Conservation (phyloP, 1,139 yeast species). For the Debaryomyces coudertii region DNA sequence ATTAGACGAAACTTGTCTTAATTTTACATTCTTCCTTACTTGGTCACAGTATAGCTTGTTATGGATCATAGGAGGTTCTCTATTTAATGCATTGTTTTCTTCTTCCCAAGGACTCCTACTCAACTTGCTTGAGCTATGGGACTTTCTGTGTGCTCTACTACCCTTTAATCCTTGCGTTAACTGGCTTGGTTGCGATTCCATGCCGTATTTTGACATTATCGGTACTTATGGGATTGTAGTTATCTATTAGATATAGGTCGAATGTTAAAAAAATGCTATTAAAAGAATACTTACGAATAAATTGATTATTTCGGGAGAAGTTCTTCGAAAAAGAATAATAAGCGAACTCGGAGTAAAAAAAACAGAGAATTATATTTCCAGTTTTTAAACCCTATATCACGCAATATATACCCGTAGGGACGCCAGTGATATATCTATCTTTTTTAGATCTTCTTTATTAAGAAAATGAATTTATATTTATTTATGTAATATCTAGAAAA, state of each 20-base stretch:
- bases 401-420: too few species aligned
- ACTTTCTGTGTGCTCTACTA: not conserved
- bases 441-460: not conserved
- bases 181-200: slow-evolving; percentile 3
- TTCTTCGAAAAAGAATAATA: not conserved
- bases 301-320: not conserved
- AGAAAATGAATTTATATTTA: not conserved
- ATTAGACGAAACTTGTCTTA: slow-evolving; percentile 26
- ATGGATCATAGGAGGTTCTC: slow-evolving; percentile 40
- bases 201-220: slow-evolving; percentile 5
- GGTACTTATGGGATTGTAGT: not conserved
- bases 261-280: not conserved
- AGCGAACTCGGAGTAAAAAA: slow-evolving; percentile 3
- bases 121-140: not conserved
- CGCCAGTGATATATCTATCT: not conserved
- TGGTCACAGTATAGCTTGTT: slow-evolving; percentile 38
- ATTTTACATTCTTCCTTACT: slow-evolving; percentile 11
- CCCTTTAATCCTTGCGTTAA: slow-evolving; percentile 2
- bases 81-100: slow-evolving; percentile 2
- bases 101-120: slow-evolving; percentile 1
- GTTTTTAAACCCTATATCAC: not conserved
- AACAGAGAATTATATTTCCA: not conserved
- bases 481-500: not conserved
- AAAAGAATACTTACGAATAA: not conserved
- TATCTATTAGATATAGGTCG: not conserved